Conservation (phyloP, 306 rosid genomes). For the Herpetospermum pedunculosum region DNA sequence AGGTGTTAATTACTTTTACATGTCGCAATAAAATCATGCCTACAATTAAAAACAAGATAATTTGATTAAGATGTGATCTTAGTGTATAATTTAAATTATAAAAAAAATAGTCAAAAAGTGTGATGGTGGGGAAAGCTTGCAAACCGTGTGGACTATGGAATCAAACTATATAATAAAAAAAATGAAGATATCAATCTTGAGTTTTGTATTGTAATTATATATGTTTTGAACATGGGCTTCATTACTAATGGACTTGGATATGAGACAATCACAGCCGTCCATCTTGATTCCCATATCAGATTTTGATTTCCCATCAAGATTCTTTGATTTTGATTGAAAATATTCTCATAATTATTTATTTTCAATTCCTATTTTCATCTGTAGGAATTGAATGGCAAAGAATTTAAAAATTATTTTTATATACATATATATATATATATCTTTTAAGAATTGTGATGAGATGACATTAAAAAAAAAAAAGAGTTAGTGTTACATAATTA, state of each 20-base stretch:
- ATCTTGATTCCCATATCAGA: not conserved
- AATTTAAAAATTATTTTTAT: too few relatives aligned
- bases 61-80: not conserved
- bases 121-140: not conserved
- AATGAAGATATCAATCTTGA: not conserved
- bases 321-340: not conserved
- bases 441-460: too few relatives aligned
- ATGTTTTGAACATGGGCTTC: not conserved
- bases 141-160: not conserved
- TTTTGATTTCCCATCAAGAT: not conserved
- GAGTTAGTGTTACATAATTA: too few relatives aligned
- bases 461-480: too few relatives aligned
- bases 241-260: not conserved
- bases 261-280: constrained; percentile 2
- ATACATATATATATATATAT: too few relatives aligned
- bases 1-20: not conserved
- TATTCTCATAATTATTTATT: not conserved
- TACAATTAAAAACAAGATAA: not conserved
- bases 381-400: not conserved
- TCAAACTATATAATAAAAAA: not conserved
- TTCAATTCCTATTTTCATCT: not conserved
- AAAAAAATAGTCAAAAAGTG: not conserved
- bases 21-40: not conserved
- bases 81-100: not conserved
- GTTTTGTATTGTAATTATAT: not conserved